Conservation (phyloP, 768 basidiomycete species). For the Panus rudis region DNA sequence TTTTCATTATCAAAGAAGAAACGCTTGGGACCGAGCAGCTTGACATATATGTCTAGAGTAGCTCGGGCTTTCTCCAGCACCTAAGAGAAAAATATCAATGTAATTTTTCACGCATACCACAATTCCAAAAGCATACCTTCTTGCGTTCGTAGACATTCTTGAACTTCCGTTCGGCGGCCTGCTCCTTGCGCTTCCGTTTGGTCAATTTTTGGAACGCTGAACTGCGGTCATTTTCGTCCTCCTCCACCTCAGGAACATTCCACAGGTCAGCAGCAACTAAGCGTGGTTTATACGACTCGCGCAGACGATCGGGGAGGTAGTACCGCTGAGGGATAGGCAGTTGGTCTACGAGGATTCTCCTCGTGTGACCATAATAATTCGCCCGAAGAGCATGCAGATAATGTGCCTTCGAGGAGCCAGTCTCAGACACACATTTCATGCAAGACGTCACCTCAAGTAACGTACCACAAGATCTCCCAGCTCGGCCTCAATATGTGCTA, state of each 20-base stretch:
- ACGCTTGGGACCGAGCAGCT: constrained; percentile 40
- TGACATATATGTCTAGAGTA: constrained; percentile 50
- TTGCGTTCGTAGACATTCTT: constrained; percentile 56
- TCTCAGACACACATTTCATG: constrained; percentile 2
- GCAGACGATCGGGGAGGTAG: constrained; percentile 61
- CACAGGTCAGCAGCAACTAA: constrained; percentile 62
- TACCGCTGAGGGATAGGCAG: constrained; percentile 67
- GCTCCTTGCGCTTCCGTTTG: constrained; percentile 25
- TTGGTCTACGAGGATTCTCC: constrained; percentile 45
- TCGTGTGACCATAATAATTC: constrained; percentile 58
- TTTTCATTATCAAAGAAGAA: constrained; percentile 38
- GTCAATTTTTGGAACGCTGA: constrained; percentile 27
- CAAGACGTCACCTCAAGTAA: constrained; percentile 15
- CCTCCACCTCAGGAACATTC: constrained; percentile 40
- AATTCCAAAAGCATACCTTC: constrained; percentile 36
- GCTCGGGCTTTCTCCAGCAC: constrained; percentile 51
- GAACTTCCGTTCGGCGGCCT: constrained; percentile 33
- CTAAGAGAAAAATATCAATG: constrained; percentile 30
- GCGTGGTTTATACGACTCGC: constrained; percentile 46
- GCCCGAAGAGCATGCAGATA: constrained; percentile 51
- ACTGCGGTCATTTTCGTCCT: constrained; percentile 23
- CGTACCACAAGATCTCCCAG: constrained; percentile 69
- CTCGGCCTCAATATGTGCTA: constrained; percentile 55
- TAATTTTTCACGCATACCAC: constrained; percentile 1
- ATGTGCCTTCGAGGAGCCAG: constrained; percentile 47